Base-by-base conservation (phyloP, 2,329 filamentous ascomycete species). In the Cercospora sojina region DNA sequence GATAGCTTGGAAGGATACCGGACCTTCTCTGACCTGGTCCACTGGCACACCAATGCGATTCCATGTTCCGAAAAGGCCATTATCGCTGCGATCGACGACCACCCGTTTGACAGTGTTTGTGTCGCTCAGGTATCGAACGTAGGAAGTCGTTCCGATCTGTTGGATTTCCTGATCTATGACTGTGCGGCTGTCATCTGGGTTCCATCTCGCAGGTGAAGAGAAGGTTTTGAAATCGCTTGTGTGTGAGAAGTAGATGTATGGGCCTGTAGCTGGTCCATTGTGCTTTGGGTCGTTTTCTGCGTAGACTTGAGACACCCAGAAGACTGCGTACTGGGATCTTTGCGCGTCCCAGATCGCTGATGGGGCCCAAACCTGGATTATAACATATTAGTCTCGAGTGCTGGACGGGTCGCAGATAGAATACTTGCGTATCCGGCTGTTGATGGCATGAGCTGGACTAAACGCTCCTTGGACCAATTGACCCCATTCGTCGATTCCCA, bases 231-330 rank as follows among this genome's bases (percentile, higher is more conserved):
- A 57, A 7, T 57, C 53, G 27, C 27, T 32, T 9, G 53, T 57
- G 18, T 57, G 53, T n/a, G 53, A 57, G 53, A 35, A 57, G 53
- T 57, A 57, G 29, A 57, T 57, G 53, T 57, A 57, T 16, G 53
- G 53, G 9, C 53, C 53, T 18, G 16, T 57, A 1, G 53, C 53
- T 57, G n/a, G 53, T 10, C 53, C 53, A n/a, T 57, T 57, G 53
- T 57, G 53, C 53, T 35, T 23, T 32, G 53, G 29, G 8, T 57
- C 53, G 12, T 35, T 57, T 4, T 13, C 27, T 27, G 53, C 53
- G 2, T 57, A 57, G 16, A 57, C 53, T 8, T 23, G 53, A 6
- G 53, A 57, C 4, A 29, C 27, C 53, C 53, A 57, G 18, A 57
- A 57, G n/a, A 57, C 53, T 13, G 53, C 53, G 10, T 57, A 57